A percentile compares a stretch with the other conserved stretches of the same genome.
Evolutionary conservation across 176 grass and related monocot genomes (phyloP).

Genomic region (Hyparrhenia diplandra): DNA sequence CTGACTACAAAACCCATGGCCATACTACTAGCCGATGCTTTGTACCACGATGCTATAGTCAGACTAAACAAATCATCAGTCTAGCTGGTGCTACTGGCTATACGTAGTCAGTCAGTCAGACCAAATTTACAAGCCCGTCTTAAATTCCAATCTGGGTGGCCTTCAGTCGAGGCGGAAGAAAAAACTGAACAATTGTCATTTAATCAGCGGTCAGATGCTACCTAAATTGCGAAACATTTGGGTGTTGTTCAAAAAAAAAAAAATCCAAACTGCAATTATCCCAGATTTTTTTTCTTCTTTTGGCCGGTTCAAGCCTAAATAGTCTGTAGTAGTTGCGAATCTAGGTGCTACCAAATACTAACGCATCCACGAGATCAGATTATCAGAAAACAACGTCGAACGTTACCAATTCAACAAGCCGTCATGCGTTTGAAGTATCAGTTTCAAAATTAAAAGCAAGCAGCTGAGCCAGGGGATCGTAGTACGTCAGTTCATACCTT

Average conservation of each 20-base stretch:
- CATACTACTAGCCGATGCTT: no score
- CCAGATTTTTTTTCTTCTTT: no score
- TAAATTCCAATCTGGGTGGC: no score
- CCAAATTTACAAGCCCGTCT: no score
- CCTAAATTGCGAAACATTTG: background rate
- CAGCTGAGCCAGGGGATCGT: background rate
- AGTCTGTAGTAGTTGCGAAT: background rate
- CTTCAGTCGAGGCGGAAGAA: no score
- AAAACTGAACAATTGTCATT: background rate
- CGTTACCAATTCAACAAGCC: background rate
- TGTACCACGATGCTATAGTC: no score
- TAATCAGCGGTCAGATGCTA: background rate
- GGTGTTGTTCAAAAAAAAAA: background rate
- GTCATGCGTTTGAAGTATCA: background rate
- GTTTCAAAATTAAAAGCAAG: background rate
- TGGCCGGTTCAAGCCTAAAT: no score
- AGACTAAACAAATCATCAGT: no score
- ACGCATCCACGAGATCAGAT: background rate
- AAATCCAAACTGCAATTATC: background rate
- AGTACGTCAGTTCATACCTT: conserved; percentile 40
- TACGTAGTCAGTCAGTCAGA: background rate
- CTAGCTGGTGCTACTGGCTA: no score
- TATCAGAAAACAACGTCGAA: background rate
- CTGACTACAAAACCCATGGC: no score
- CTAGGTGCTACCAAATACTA: background rate